Base-by-base conservation (phyloP, 257 asterid genomes). In the Lycium ferocissimum region DNA sequence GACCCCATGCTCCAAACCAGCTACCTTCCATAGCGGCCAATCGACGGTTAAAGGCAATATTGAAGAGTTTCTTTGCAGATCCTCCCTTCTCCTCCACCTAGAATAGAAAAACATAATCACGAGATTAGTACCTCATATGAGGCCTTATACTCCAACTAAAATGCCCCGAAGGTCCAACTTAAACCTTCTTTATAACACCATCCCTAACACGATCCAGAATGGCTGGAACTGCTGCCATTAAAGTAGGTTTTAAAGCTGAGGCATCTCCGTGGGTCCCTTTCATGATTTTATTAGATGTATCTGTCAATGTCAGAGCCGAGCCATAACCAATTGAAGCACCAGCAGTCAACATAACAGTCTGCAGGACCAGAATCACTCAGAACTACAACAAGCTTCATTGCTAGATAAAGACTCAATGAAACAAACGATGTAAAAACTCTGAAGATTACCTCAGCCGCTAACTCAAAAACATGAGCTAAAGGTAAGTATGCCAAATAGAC, bases 21-120 rank as follows among this genome's bases (percentile, higher is more conserved):
- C 97, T 93, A 86, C 99, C 99, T 89, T 92, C 95, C 61, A 95
- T 93, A 85, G 99, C 92, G 0, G 91, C 91, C 86, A 93, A 84
- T 59, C 93, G 92, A 15, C 99, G 93, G 66, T 84, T 86, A 90
- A 88, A 95, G 66, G 95, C 94, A 78, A 90, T 87, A 88, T 90
- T 79, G 84, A 95, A 95, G 85, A 95, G 91, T 90, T 90, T 92
- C 91, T 93, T 93, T 70, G 91, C 91, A 82, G 88, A 84, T 81
- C 98, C 99, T 78, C 99, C 99, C 83, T 91, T 94, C 83, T 95
- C 99, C 18, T 91, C 97, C 40, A 94, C 99, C 99, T 95, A 88
- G 67, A 67, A 26, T 26, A 58, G 62, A 71, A 85, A 86, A 63
- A 61, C 43, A 63, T 69, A 59, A 58, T n/a, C 43, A 18, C 53